These are phyloP conservation scores for Esteya vermicola DNA, from an alignment of 2,329 filamentous ascomycete genomes.

Conservation along the genomic window DNA sequence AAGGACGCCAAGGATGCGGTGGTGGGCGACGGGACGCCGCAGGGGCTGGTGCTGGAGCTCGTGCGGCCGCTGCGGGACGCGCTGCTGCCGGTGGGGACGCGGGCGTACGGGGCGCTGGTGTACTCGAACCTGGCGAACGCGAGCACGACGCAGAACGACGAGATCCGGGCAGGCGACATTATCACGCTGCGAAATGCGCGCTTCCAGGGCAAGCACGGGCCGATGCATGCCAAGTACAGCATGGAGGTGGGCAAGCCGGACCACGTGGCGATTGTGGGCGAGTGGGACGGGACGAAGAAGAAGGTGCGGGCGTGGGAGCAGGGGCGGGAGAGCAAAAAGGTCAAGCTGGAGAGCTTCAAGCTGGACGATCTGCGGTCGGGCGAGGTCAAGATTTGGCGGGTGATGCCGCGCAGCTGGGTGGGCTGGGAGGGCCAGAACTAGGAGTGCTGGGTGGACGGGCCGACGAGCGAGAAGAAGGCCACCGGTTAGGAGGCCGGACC, in stretches of 20 bases:
- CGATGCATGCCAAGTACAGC: conserved; percentile 90
- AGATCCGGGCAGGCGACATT: conserved; percentile 85
- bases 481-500: no score
- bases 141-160: conserved; percentile 75
- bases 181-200: conserved; percentile 83
- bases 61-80: conserved; percentile 60
- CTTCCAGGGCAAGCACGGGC: conserved; percentile 89
- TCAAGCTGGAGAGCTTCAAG: conserved; percentile 87
- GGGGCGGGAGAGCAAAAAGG: conserved; percentile 82
- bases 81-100: conserved; percentile 70
- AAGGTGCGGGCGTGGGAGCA: conserved; percentile 95
- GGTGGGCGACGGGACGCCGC: conserved; percentile 72
- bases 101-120: conserved; percentile 80
- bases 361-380: conserved; percentile 83
- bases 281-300: conserved; percentile 98
- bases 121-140: conserved; percentile 95
- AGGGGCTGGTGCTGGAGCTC: conserved; percentile 64
- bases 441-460: conserved; percentile 20
- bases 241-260: conserved; percentile 77
- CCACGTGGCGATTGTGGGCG: conserved; percentile 80
- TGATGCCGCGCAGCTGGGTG: conserved; percentile 85
- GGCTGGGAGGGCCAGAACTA: conserved; percentile 63
- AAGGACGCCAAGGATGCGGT: conserved; percentile 70
- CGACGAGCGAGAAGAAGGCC: conserved; percentile 3
- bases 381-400: conserved; percentile 93